These are phyloP conservation scores for Elsinoe batatas DNA, from an alignment of 2,329 filamentous ascomycete species.

Conservation along the genomic window DNA sequence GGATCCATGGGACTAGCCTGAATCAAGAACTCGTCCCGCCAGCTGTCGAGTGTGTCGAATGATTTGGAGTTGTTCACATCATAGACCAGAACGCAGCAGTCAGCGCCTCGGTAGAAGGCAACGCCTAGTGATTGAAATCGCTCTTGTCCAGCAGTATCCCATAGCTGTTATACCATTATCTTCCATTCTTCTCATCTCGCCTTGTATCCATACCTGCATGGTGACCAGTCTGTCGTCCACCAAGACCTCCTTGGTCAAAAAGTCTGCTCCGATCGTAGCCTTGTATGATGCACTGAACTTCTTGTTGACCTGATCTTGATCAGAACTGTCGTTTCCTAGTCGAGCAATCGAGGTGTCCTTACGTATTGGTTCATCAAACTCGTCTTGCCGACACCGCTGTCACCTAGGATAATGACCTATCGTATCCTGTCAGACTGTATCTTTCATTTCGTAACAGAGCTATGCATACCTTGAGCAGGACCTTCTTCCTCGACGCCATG, in stretches of 20 bases:
- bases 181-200: constrained; percentile 16
- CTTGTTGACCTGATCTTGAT: constrained; percentile 79
- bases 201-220: constrained; percentile 63
- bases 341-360: constrained; percentile 31
- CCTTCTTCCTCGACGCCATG: constrained; percentile 32
- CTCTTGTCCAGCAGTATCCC: constrained; percentile 96
- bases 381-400: constrained; percentile 98
- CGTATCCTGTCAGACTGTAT: too few species aligned
- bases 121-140: constrained; percentile 95
- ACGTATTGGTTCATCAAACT: constrained; percentile 99
- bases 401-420: constrained; percentile 98
- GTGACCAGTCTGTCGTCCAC: constrained; percentile 96
- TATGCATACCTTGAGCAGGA: constrained; percentile 27
- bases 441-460: too few species aligned
- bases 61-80: constrained; percentile 99
- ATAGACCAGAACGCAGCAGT: constrained; percentile 96
- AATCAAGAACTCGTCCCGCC: constrained; percentile 96
- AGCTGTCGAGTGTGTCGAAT: constrained; percentile 96
- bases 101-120: constrained; percentile 92
- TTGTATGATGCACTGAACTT: constrained; percentile 99
- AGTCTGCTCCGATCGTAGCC: constrained; percentile 96
- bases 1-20: constrained; percentile 94
- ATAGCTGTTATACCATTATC: constrained; percentile 53
- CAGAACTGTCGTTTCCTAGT: neutral
- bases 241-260: constrained; percentile 93